Percentiles rank a stretch among this genome's conserved stretches.
Conservation (phyloP, 73 alveolate species). For the Paramecium octaurelia region DNA sequence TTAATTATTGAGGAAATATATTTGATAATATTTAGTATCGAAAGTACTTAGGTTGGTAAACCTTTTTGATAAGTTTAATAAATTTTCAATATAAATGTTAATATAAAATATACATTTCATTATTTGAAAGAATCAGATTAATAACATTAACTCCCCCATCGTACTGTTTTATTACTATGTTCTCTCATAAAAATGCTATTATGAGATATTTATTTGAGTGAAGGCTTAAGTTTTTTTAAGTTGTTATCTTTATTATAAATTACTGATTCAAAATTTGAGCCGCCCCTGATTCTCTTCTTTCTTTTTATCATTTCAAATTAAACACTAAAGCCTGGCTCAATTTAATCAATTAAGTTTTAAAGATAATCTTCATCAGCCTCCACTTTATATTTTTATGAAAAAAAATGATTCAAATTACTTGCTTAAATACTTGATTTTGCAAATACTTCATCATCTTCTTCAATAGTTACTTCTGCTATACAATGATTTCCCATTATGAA, state of each 20-base stretch:
- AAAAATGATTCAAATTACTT: not conserved
- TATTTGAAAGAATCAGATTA: not conserved
- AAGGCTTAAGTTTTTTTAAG: not conserved
- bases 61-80: not conserved
- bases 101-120: not conserved
- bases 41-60: not conserved
- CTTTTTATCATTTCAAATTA: not conserved
- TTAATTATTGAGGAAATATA: not conserved
- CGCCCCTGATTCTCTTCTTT: not conserved
- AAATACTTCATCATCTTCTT: not conserved
- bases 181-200: not conserved
- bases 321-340: not conserved
- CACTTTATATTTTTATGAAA: not conserved
- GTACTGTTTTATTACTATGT: not conserved
- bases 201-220: not conserved
- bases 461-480: not conserved
- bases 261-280: not conserved
- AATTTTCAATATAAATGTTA: not conserved
- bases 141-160: not conserved
- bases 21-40: not conserved
- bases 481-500: not conserved
- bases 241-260: not conserved
- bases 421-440: not conserved
- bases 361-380: not conserved
- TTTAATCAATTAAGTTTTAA: not conserved